Percentiles rank a stretch among this genome's conserved stretches.
phyloP scores from a whole-genome alignment of 441 rosid species.

The Corymbia citriodora region DNA sequence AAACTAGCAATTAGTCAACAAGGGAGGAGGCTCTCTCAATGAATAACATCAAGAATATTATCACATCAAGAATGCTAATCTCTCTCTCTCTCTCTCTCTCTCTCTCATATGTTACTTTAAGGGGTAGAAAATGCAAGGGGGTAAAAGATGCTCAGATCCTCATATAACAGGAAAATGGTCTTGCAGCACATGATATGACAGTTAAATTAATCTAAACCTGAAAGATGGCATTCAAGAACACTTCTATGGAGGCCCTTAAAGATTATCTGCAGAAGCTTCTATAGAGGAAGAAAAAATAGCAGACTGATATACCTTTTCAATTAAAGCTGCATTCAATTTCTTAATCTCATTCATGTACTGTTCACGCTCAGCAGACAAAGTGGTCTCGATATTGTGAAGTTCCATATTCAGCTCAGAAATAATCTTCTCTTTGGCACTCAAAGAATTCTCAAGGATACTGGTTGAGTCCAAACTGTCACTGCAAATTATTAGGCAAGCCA shows the following conservation, averaged over 20 bases:
- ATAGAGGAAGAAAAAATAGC: not conserved
- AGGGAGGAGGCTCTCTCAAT: not conserved
- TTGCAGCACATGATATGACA: not conserved
- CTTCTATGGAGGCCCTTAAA: not conserved
- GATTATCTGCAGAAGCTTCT: not conserved
- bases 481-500: constrained; percentile 6
- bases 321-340: constrained; percentile 62
- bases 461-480: constrained; percentile 80
- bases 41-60: not conserved
- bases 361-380: constrained; percentile 81
- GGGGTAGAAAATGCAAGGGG: not conserved
- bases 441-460: constrained; percentile 78
- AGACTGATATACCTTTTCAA: constrained; percentile 60
- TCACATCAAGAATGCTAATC: not conserved
- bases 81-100: not conserved
- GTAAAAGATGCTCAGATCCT: not conserved
- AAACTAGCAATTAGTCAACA: not conserved
- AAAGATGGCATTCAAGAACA: not conserved
- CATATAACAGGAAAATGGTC: not conserved
- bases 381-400: constrained; percentile 82
- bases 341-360: constrained; percentile 77
- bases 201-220: not conserved
- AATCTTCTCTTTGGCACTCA: constrained; percentile 91
- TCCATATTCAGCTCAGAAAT: constrained; percentile 94
- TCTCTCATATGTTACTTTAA: not conserved